Evolutionary conservation across 2,329 filamentous ascomycete genomes (phyloP).

Genomic region (Fusarium mexicanum): DNA sequence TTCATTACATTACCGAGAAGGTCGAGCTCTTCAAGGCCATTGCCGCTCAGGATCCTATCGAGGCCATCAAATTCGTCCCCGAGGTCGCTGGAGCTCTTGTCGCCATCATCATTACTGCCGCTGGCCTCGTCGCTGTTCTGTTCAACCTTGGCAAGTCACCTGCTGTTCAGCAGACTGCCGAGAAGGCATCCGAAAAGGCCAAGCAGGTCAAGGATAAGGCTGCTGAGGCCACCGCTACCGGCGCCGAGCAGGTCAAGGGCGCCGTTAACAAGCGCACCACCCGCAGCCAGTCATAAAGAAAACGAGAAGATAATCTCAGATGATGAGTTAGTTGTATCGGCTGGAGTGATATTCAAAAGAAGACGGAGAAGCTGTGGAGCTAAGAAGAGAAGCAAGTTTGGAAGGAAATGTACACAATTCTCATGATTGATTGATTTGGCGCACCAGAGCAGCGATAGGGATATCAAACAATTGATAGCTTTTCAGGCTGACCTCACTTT

Average conservation of each 20-base stretch:
- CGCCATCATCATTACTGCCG: slow-evolving; percentile 73
- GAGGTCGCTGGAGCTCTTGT: slow-evolving; percentile 86
- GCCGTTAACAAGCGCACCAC: slow-evolving; percentile 72
- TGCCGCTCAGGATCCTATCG: slow-evolving; percentile 80
- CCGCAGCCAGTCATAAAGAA: slow-evolving; percentile 62
- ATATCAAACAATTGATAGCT: slow-evolving; percentile 26
- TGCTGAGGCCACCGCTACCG: slow-evolving; percentile 65
- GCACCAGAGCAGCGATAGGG: slow-evolving; percentile 30
- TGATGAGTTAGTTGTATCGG: background rate
- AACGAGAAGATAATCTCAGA: background rate
- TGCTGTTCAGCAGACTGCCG: slow-evolving; percentile 77
- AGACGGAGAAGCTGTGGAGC: slow-evolving; percentile 1
- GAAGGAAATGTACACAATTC: slow-evolving; percentile 34
- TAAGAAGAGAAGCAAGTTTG: slow-evolving; percentile 16
- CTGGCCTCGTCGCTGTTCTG: slow-evolving; percentile 75
- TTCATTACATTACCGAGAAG: slow-evolving; percentile 91
- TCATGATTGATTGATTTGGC: slow-evolving; percentile 33
- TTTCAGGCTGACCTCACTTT: slow-evolving; percentile 11
- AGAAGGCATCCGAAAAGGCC: slow-evolving; percentile 73
- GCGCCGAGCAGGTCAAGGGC: slow-evolving; percentile 78
- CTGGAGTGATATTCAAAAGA: slow-evolving; percentile 8
- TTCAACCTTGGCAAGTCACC: slow-evolving; percentile 72
- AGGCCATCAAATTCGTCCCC: slow-evolving; percentile 89
- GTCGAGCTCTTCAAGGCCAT: slow-evolving; percentile 89
- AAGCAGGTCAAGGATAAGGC: slow-evolving; percentile 76